Percentiles rank a stretch among this genome's conserved stretches.
Evolutionary conservation across 129 eudicot species (phyloP).

Genomic region (Erigeron canadensis): DNA sequence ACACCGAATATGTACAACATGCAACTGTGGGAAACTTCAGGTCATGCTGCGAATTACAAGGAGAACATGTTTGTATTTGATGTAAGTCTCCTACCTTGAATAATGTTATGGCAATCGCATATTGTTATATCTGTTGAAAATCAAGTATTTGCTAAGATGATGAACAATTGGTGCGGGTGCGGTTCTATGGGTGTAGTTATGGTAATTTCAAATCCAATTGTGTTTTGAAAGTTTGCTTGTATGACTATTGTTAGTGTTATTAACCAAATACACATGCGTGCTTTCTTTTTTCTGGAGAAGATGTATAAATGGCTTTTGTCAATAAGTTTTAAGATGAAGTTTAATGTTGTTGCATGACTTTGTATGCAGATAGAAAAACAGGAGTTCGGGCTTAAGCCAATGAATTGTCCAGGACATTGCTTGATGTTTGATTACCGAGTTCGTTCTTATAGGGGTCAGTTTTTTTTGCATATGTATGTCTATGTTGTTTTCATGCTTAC

Average conservation of each 20-base stretch:
- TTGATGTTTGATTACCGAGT: slow-evolving; percentile 76
- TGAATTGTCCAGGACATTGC: slow-evolving; percentile 98
- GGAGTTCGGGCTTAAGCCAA: slow-evolving; percentile 94
- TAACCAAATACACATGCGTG: background rate
- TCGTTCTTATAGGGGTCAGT: slow-evolving; percentile 87
- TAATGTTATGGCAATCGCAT: background rate
- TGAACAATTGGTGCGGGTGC: background rate
- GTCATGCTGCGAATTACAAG: slow-evolving; percentile 92
- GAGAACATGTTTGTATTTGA: slow-evolving; percentile 94
- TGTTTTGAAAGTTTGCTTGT: background rate
- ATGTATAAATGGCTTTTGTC: slow-evolving; percentile 2
- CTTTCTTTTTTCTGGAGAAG: background rate
- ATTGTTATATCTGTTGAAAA: background rate
- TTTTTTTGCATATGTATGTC: background rate
- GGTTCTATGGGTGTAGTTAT: background rate
- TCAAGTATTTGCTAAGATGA: background rate
- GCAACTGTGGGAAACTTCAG: slow-evolving; percentile 97
- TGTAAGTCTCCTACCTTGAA: slow-evolving; percentile 36
- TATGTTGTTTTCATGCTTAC: background rate
- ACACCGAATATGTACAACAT: slow-evolving; percentile 89
- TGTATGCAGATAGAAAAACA: slow-evolving; percentile 78
- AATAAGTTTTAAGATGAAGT: slow-evolving; percentile 3
- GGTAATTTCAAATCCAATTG: background rate
- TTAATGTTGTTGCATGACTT: slow-evolving; percentile 20
- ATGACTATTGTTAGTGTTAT: background rate